Evolutionary conservation across 2,329 filamentous ascomycete genomes (phyloP).

Genomic region (Dendrostoma leiphaemia): DNA sequence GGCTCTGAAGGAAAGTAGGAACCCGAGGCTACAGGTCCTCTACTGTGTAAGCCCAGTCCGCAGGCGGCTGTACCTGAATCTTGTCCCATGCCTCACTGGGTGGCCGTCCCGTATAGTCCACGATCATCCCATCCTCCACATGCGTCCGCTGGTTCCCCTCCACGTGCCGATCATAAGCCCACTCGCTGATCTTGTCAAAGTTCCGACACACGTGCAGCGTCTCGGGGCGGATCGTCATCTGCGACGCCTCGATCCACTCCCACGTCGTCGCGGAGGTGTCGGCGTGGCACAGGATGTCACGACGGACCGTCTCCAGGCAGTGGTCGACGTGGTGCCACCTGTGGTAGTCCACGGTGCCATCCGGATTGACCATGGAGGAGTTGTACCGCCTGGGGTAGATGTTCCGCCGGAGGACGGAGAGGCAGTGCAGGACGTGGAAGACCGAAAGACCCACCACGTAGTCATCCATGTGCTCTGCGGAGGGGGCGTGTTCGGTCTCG

Average conservation of each 20-base stretch:
- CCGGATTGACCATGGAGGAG: constrained; percentile 1
- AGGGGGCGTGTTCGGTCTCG: neutral
- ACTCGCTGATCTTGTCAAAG: constrained; percentile 10
- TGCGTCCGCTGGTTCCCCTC: neutral
- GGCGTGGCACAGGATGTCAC: constrained; percentile 8
- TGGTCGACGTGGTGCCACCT: constrained; percentile 11
- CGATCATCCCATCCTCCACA: constrained; percentile 8
- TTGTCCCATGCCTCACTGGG: constrained; percentile 6
- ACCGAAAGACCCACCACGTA: constrained; percentile 9
- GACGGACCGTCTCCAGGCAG: constrained; percentile 9
- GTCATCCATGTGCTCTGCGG: neutral
- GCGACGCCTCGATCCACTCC: constrained; percentile 10
- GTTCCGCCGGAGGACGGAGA: constrained; percentile 1
- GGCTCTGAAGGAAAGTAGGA: too few relatives aligned
- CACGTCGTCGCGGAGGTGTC: constrained; percentile 10
- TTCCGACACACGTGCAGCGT: constrained; percentile 5
- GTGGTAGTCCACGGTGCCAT: constrained; percentile 7
- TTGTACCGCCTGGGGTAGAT: constrained; percentile 11
- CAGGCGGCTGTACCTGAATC: constrained; percentile 1
- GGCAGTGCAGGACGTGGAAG: constrained; percentile 13
- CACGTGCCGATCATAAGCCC: constrained; percentile 7
- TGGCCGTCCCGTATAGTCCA: constrained; percentile 4
- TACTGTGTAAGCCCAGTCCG: constrained; percentile 4
- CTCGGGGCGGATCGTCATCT: constrained; percentile 5
- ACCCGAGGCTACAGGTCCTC: neutral